phyloP scores from a whole-genome alignment of 2,329 filamentous ascomycete species.

The Rhynchosporium agropyri region DNA sequence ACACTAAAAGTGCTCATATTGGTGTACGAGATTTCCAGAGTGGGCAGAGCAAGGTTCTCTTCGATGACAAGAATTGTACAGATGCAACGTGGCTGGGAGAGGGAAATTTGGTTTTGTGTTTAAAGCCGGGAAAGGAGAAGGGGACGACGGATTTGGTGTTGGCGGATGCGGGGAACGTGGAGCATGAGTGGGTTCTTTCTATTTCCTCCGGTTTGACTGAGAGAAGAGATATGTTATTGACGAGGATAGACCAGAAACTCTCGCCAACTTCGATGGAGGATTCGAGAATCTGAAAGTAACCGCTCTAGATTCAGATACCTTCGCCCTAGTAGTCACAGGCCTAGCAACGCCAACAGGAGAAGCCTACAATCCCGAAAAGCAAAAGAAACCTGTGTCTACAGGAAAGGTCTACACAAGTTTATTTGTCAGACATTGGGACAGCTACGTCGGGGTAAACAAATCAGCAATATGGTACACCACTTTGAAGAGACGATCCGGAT shows the following conservation, averaged over 20 bases:
- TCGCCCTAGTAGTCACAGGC: slow-evolving; percentile 63
- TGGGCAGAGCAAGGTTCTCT: slow-evolving; percentile 66
- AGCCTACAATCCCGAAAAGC: slow-evolving; percentile 66
- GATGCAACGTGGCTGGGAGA: slow-evolving; percentile 73
- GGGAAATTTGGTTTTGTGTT: slow-evolving; percentile 37
- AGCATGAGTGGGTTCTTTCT: slow-evolving; percentile 28
- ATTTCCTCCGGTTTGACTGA: slow-evolving; percentile 9
- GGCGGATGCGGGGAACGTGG: slow-evolving; percentile 35
- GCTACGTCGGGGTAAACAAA: slow-evolving; percentile 69
- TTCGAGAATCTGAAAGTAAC: slow-evolving; percentile 63
- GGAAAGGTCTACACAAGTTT: slow-evolving; percentile 74
- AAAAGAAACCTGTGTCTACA: slow-evolving; percentile 61
- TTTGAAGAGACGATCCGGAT: slow-evolving; percentile 48
- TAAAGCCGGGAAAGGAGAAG: slow-evolving; percentile 57
- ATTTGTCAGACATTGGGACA: slow-evolving; percentile 83
- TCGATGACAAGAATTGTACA: slow-evolving; percentile 63
- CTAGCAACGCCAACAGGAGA: slow-evolving; percentile 68
- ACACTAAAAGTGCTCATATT: slow-evolving; percentile 69
- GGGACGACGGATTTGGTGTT: slow-evolving; percentile 39
- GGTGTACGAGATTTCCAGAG: slow-evolving; percentile 70
- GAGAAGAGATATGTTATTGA: slow-evolving; percentile 7
- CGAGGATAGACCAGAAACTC: slow-evolving; percentile 46
- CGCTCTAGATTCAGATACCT: slow-evolving; percentile 50
- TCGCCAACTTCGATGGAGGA: slow-evolving; percentile 53
- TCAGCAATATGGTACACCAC: slow-evolving; percentile 75